phyloP scores from a whole-genome alignment of 352 stramenopile species.

The Phytophthora podocarpi region DNA sequence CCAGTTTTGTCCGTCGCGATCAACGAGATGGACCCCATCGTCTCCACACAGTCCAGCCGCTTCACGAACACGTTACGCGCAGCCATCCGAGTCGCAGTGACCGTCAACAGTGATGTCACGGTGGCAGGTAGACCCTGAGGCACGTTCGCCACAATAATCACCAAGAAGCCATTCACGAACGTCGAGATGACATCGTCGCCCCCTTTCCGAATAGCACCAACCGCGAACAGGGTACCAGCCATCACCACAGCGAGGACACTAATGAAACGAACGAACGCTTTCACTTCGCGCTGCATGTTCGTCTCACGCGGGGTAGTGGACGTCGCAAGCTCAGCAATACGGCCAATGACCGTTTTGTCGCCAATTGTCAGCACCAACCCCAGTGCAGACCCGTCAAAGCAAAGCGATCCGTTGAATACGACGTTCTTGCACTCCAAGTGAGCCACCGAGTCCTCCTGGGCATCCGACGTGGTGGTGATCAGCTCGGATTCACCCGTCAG shows the following conservation, averaged over 20 bases:
- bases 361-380: constrained; percentile 51
- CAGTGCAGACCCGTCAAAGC: constrained; percentile 48
- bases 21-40: constrained; percentile 87
- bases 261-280: constrained; percentile 55
- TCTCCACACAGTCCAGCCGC: constrained; percentile 88
- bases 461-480: constrained; percentile 34
- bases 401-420: constrained; percentile 53
- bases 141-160: constrained; percentile 69
- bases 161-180: constrained; percentile 55
- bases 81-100: constrained; percentile 81
- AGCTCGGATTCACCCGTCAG: constrained; percentile 63
- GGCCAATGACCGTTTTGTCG: constrained; percentile 58
- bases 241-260: constrained; percentile 40
- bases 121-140: constrained; percentile 92
- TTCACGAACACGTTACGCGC: constrained; percentile 91
- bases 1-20: constrained; percentile 94
- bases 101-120: constrained; percentile 87
- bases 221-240: constrained; percentile 33
- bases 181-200: constrained; percentile 42
- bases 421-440: constrained; percentile 56
- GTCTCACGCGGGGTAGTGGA: constrained; percentile 38
- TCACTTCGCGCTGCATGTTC: constrained; percentile 54
- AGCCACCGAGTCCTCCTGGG: constrained; percentile 27
- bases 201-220: constrained; percentile 42
- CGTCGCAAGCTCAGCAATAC: constrained; percentile 52